Evolutionary conservation across 108 stramenopile species (phyloP).

Genomic region (Discostella pseudostelligera): DNA sequence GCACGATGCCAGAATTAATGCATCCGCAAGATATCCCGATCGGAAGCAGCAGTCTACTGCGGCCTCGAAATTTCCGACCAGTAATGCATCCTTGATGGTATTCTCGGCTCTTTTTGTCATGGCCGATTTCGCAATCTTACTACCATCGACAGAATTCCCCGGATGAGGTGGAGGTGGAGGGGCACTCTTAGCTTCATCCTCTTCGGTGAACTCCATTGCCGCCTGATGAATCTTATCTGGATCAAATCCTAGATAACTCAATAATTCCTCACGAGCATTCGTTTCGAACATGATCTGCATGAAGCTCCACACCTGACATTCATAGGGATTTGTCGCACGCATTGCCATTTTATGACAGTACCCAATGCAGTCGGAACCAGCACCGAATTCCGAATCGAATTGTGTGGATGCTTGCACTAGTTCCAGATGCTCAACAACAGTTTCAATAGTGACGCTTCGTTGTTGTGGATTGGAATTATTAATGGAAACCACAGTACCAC

Average conservation of each 20-base stretch:
- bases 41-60: slow-evolving; percentile 95
- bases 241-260: slow-evolving; percentile 92
- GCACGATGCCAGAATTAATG: slow-evolving; percentile 90
- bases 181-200: slow-evolving; percentile 5
- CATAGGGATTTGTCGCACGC: slow-evolving; percentile 46
- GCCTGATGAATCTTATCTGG: slow-evolving; percentile 60
- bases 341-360: slow-evolving; percentile 73
- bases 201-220: slow-evolving; percentile 52
- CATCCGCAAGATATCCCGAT: slow-evolving; percentile 89
- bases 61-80: slow-evolving; percentile 96
- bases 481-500: slow-evolving; percentile 81
- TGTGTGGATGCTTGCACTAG: slow-evolving; percentile 58
- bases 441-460: slow-evolving; percentile 51
- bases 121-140: slow-evolving; percentile 9
- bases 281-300: slow-evolving; percentile 94
- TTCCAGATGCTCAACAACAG: slow-evolving; percentile 65
- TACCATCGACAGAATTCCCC: slow-evolving; percentile 15
- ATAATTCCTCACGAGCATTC: slow-evolving; percentile 88
- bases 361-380: slow-evolving; percentile 51
- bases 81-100: slow-evolving; percentile 78
- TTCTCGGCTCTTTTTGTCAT: slow-evolving; percentile 71
- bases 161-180: neutral
- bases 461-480: slow-evolving; percentile 43
- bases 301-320: slow-evolving; percentile 85
- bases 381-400: slow-evolving; percentile 69